phyloP scores from a whole-genome alignment of 352 stramenopile species.

The Pythium sp. region DNA sequence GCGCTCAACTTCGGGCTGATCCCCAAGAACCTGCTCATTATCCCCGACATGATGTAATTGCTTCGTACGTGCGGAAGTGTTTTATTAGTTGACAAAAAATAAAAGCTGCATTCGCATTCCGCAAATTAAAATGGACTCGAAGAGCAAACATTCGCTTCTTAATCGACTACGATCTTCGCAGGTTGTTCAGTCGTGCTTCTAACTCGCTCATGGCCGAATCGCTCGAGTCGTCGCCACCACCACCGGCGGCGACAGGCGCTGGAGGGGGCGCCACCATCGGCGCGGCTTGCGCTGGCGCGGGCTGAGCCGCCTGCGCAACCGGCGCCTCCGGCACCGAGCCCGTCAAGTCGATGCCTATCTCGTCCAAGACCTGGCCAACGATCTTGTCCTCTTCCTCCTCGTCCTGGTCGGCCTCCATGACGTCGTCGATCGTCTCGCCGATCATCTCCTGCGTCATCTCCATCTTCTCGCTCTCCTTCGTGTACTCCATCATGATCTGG shows the following conservation, averaged over 20 bases:
- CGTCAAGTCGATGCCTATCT: slow-evolving; percentile 95
- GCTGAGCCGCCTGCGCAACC: slow-evolving; percentile 38
- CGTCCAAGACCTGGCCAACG: slow-evolving; percentile 96
- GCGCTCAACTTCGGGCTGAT: slow-evolving; percentile 75
- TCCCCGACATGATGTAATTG: slow-evolving; percentile 55
- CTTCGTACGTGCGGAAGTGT: neutral
- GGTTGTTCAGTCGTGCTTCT: slow-evolving; percentile 96
- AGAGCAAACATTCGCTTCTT: no score
- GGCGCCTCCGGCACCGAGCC: slow-evolving; percentile 91
- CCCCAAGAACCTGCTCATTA: slow-evolving; percentile 81
- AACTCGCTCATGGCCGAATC: slow-evolving; percentile 94
- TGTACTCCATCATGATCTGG: slow-evolving; percentile 99
- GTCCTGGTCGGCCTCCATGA: slow-evolving; percentile 93
- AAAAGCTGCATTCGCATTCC: slow-evolving; percentile 10
- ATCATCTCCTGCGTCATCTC: slow-evolving; percentile 98
- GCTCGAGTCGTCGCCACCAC: slow-evolving; percentile 37
- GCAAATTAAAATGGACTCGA: neutral
- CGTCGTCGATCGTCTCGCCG: slow-evolving; percentile 96
- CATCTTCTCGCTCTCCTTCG: slow-evolving; percentile 96
- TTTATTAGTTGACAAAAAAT: slow-evolving; percentile 1
- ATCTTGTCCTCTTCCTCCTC: slow-evolving; percentile 97
- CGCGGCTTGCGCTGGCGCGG: slow-evolving; percentile 47
- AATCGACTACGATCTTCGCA: slow-evolving; percentile 69
- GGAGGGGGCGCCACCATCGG: slow-evolving; percentile 34
- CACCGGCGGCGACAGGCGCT: slow-evolving; percentile 54